These are phyloP conservation scores for Cyberlindnera euphorbiiphila DNA, from an alignment of 805 yeast genomes.

Conservation along the genomic window DNA sequence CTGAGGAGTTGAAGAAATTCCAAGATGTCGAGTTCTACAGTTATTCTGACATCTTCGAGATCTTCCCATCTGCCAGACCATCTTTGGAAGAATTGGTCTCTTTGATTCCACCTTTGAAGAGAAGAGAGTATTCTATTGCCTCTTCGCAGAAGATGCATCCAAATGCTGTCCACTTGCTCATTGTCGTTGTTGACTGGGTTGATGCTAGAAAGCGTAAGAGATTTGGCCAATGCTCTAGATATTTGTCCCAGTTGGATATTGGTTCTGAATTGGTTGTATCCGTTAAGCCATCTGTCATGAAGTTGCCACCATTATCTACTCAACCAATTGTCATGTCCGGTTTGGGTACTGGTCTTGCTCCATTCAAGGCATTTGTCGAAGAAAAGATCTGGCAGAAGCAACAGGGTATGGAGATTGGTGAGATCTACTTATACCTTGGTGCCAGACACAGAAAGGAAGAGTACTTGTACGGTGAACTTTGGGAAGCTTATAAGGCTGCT, in stretches of 20 bases:
- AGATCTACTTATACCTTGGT: slow-evolving; percentile 81
- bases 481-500: slow-evolving; percentile 95
- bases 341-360: slow-evolving; percentile 96
- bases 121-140: slow-evolving; percentile 97
- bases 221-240: slow-evolving; percentile 93
- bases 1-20: slow-evolving; percentile 74
- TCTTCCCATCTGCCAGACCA: slow-evolving; percentile 82
- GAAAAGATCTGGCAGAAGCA: slow-evolving; percentile 91
- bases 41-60: slow-evolving; percentile 75
- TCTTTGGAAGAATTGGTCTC: slow-evolving; percentile 61
- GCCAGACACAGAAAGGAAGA: slow-evolving; percentile 95
- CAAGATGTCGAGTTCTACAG: slow-evolving; percentile 81
- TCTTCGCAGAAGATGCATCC: slow-evolving; percentile 92
- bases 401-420: slow-evolving; percentile 88
- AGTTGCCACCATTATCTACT: slow-evolving; percentile 79
- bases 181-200: slow-evolving; percentile 95
- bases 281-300: slow-evolving; percentile 97
- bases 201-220: slow-evolving; percentile 82
- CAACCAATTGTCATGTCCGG: slow-evolving; percentile 97
- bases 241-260: slow-evolving; percentile 68
- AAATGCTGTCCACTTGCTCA: slow-evolving; percentile 82
- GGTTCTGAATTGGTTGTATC: slow-evolving; percentile 90
- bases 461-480: slow-evolving; percentile 91
- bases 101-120: slow-evolving; percentile 80
- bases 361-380: slow-evolving; percentile 95